phyloP scores from a whole-genome alignment of 108 stramenopile genomes.

The Cylindrotheca closterium region DNA sequence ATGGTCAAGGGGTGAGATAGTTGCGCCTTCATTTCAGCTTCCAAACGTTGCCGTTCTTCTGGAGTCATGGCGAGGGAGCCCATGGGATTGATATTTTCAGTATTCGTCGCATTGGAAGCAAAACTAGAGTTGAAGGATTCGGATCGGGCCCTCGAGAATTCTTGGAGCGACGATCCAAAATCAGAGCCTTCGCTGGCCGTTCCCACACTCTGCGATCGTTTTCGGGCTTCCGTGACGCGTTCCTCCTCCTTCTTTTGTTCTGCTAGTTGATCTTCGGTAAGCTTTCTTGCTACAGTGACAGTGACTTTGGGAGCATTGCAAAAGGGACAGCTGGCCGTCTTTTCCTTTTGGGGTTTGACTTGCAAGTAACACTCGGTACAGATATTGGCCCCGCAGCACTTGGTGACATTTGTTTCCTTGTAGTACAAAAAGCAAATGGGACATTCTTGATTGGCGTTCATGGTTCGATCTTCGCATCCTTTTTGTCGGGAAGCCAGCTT shows the following conservation, averaged over 20 bases:
- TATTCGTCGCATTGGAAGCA: conserved; percentile 21
- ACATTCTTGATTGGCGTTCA: conserved; percentile 68
- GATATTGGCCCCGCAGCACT: conserved; percentile 75
- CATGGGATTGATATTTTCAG: conserved; percentile 25
- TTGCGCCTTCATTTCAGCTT: conserved; percentile 74
- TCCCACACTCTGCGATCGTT: conserved; percentile 25
- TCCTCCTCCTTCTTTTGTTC: conserved; percentile 55
- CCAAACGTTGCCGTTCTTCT: conserved; percentile 65
- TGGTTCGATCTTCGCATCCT: conserved; percentile 44
- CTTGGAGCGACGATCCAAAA: conserved; percentile 71
- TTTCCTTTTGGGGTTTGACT: conserved; percentile 68
- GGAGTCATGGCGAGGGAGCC: conserved; percentile 67
- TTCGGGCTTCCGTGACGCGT: conserved; percentile 46
- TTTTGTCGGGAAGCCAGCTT: conserved; percentile 64
- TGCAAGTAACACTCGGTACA: conserved; percentile 91
- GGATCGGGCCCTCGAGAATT: conserved; percentile 54
- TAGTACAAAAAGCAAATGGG: conserved; percentile 90
- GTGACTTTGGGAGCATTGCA: conserved; percentile 61
- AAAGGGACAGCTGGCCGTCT: conserved; percentile 63
- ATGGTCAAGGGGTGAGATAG: conserved; percentile 61
- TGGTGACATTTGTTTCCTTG: conserved; percentile 59
- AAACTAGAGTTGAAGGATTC: conserved; percentile 32
- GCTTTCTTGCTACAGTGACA: conserved; percentile 37
- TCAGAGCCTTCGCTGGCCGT: not conserved
- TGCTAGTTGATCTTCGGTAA: conserved; percentile 39